Evolutionary conservation across 495 filamentous ascomycete species (phyloP).

Genomic region (Achaetomiella virescens): DNA sequence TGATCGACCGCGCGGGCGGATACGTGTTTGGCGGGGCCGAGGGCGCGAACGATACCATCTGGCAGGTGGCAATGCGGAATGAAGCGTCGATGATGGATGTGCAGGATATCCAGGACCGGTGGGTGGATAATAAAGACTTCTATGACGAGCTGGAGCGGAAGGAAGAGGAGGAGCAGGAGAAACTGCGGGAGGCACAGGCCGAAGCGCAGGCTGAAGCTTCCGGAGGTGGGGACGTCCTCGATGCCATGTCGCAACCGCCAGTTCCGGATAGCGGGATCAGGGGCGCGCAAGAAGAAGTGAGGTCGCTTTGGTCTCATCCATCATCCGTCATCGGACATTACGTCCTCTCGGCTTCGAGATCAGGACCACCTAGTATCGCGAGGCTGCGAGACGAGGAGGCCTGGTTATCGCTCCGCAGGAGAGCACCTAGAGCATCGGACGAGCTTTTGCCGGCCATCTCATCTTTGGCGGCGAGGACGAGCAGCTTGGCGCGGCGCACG

Average conservation of each 20-base stretch:
- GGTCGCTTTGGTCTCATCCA: background rate
- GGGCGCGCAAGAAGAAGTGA: slow-evolving; percentile 27
- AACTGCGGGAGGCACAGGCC: slow-evolving; percentile 27
- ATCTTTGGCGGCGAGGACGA: slow-evolving; percentile 58
- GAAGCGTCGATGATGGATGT: slow-evolving; percentile 72
- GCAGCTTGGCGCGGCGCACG: slow-evolving; percentile 63
- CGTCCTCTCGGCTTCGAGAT: slow-evolving; percentile 48
- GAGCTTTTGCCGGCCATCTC: slow-evolving; percentile 31
- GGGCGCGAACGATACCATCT: slow-evolving; percentile 87
- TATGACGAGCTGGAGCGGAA: slow-evolving; percentile 75
- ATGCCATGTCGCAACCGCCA: slow-evolving; percentile 3
- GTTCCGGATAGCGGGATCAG: slow-evolving; percentile 19
- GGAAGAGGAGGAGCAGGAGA: slow-evolving; percentile 57
- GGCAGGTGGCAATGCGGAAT: slow-evolving; percentile 90
- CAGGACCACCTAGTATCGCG: slow-evolving; percentile 35
- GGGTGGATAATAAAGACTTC: slow-evolving; percentile 83
- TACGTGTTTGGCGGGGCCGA: slow-evolving; percentile 90
- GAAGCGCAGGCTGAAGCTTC: slow-evolving; percentile 29
- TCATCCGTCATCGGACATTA: slow-evolving; percentile 24
- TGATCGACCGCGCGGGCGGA: slow-evolving; percentile 84
- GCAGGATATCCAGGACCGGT: slow-evolving; percentile 86
- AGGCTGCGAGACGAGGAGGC: slow-evolving; percentile 30
- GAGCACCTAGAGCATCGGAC: slow-evolving; percentile 34
- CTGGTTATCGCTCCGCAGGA: slow-evolving; percentile 31
- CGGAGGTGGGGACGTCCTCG: slow-evolving; percentile 9